These are phyloP conservation scores for Sclerotinia subarctica DNA, from an alignment of 2,329 filamentous ascomycete species.

Conservation along the genomic window DNA sequence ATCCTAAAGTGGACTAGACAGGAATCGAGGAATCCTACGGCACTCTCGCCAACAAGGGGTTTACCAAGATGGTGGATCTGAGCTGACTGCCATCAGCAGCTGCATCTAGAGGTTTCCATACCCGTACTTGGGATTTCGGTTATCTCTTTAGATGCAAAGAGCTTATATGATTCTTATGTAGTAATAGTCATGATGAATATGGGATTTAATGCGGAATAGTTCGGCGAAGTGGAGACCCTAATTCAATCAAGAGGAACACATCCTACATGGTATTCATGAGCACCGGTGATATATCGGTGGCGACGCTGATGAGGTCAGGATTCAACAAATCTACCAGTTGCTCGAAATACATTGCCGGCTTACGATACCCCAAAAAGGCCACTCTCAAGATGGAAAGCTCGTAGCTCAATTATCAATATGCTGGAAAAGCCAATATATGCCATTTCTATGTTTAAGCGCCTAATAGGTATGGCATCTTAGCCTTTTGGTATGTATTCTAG, in stretches of 20 bases:
- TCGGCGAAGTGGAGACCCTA: background rate
- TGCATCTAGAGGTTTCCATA: constrained; percentile 14
- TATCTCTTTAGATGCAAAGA: background rate
- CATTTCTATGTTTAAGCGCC: background rate
- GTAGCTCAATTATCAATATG: background rate
- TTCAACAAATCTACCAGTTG: background rate
- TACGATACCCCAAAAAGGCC: background rate
- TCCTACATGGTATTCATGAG: background rate
- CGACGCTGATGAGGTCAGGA: background rate
- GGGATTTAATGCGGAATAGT: background rate
- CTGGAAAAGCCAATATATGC: background rate
- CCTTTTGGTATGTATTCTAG: background rate
- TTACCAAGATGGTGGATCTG: constrained; percentile 12
- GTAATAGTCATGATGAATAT: background rate
- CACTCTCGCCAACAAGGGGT: background rate
- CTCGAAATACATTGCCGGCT: background rate
- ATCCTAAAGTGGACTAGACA: constrained; percentile 13
- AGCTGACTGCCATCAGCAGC: constrained; percentile 17
- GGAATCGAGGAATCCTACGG: constrained; percentile 14
- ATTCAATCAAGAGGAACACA: background rate
- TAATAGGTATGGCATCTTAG: background rate
- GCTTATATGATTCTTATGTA: background rate
- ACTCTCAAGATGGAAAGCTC: background rate
- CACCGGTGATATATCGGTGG: background rate
- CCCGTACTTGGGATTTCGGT: background rate